Evolutionary conservation across 2,329 filamentous ascomycete genomes (phyloP).

Genomic region (Arthrobotrys megalospora): DNA sequence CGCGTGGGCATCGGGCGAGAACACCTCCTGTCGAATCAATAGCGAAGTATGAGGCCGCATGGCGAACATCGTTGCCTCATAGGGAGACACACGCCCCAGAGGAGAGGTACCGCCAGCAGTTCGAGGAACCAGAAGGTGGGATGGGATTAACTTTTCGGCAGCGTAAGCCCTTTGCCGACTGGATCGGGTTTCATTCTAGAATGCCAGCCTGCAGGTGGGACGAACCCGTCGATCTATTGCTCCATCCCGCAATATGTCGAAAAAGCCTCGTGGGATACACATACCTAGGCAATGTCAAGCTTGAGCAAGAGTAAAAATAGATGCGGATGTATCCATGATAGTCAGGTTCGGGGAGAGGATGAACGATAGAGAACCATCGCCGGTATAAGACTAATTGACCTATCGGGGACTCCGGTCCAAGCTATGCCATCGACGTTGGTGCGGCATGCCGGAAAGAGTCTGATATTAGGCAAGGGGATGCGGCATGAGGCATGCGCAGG

Average conservation of each 20-base stretch:
- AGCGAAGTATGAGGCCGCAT: constrained; percentile 40
- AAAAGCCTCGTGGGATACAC: constrained; percentile 38
- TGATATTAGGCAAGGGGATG: constrained; percentile 27
- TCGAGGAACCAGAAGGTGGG: constrained; percentile 25
- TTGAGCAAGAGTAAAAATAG: constrained; percentile 24
- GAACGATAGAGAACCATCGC: constrained; percentile 30
- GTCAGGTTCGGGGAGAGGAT: constrained; percentile 11
- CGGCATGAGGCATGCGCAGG: constrained; percentile 58
- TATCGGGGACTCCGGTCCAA: constrained; percentile 37
- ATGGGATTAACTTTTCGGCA: constrained; percentile 40
- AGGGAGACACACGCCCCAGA: constrained; percentile 24
- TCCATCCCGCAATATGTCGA: constrained; percentile 19
- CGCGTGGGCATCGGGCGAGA: constrained; percentile 9
- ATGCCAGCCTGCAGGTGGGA: constrained; percentile 42
- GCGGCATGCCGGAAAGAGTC: constrained; percentile 47
- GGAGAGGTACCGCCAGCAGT: constrained; percentile 35
- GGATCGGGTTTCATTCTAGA: constrained; percentile 52
- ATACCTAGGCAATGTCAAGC: constrained; percentile 1
- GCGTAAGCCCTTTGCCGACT: constrained; percentile 47
- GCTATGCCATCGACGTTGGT: constrained; percentile 4
- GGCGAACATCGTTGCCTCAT: constrained; percentile 47
- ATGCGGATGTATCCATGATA: constrained; percentile 11
- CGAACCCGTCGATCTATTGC: constrained; percentile 35
- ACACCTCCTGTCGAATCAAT: constrained; percentile 49
- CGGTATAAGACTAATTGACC: constrained; percentile 25